Evolutionary conservation across 179 eudicot species (phyloP), one percentile per base, ranked within the genome.

Genomic region (Spinacia oleracea): DNA sequence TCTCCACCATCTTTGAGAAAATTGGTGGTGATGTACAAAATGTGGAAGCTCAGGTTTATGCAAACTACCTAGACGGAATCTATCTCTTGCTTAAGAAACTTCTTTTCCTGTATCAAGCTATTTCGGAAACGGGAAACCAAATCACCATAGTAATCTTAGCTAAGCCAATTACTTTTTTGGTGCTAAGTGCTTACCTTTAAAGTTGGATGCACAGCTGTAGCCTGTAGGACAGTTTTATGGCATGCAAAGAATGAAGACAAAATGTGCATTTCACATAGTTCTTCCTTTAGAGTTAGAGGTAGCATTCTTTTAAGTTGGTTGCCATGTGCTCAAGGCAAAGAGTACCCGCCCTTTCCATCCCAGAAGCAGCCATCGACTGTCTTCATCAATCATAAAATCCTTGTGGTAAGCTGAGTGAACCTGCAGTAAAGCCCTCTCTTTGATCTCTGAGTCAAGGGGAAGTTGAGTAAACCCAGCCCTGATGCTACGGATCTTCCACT

Each of bases 291-390:
- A 18, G 31, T 15, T 42, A 46, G 62, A 18, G 31, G 15, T 42
- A 46, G 62, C 70, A 32, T n/a, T 16, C 21, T 46, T 55, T 75
- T 70, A 84, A 43, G 74, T 85, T 38, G 95, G 91, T 81, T 85
- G 81, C 92, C 92, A 91, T 38, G 87, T 85, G 12, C 91, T 86
- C 66, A 91, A 75, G 65, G 91, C 91, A 53, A 80, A 88, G 12
- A 86, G 77, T 29, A 76, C 84, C 74, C 93, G 81, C 27, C 96
- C 96, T 86, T 89, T 91, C 96, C 96, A 89, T 35, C 96, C 91
- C 72, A 83, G 78, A 81, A 91, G 75, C 83, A 91, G 77, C 93
- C 96, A 91, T 5, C 82, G 67, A 25, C 83, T 80, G 20, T 89
- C 96, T 77, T 85, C 93, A 75, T 88, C 91, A 20, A 88, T 85